Percentiles rank a stretch among this genome's conserved stretches.
Conservation (phyloP, 2,329 filamentous ascomycete species). For the Beauveria medogensis region DNA sequence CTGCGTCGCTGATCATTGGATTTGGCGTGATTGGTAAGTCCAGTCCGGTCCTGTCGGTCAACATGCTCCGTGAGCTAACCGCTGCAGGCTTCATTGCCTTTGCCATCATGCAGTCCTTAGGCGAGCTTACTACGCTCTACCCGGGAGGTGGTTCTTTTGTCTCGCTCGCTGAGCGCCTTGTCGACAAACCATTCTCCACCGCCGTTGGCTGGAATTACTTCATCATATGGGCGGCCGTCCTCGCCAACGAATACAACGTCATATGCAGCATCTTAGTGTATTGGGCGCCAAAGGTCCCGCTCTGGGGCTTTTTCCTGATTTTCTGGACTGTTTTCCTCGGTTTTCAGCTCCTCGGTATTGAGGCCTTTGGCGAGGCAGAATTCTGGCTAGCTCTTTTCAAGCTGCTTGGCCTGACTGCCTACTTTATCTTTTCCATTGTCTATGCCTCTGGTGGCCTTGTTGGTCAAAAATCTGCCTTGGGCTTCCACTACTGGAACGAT, state of each 20-base stretch:
- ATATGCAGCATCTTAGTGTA: conserved; percentile 58
- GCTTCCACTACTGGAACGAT: conserved; percentile 64
- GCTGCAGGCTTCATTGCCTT: conserved; percentile 48
- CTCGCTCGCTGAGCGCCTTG: conserved; percentile 61
- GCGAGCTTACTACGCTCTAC: conserved; percentile 66
- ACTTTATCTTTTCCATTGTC: conserved; percentile 66
- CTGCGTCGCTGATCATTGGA: conserved; percentile 63
- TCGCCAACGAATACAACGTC: conserved; percentile 65
- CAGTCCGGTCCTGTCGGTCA: neutral
- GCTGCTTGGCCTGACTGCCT: conserved; percentile 59
- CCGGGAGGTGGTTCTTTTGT: conserved; percentile 65
- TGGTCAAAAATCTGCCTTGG: conserved; percentile 49
- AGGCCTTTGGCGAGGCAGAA: conserved; percentile 70
- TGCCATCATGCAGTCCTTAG: conserved; percentile 63
- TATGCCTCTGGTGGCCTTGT: conserved; percentile 61
- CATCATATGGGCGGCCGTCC: conserved; percentile 57
- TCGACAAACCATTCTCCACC: conserved; percentile 61
- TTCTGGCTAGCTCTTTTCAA: conserved; percentile 73
- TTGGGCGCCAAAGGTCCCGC: conserved; percentile 53
- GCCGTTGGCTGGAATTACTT: conserved; percentile 67
- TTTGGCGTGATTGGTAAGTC: conserved; percentile 56
- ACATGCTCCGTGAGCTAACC: conserved; percentile 14
- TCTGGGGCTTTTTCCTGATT: conserved; percentile 64
- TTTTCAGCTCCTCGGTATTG: conserved; percentile 64
- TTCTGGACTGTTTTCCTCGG: conserved; percentile 64